These are phyloP conservation scores for Penicillium sp. DNA, from an alignment of 2,329 filamentous ascomycete genomes.

Conservation along the genomic window DNA sequence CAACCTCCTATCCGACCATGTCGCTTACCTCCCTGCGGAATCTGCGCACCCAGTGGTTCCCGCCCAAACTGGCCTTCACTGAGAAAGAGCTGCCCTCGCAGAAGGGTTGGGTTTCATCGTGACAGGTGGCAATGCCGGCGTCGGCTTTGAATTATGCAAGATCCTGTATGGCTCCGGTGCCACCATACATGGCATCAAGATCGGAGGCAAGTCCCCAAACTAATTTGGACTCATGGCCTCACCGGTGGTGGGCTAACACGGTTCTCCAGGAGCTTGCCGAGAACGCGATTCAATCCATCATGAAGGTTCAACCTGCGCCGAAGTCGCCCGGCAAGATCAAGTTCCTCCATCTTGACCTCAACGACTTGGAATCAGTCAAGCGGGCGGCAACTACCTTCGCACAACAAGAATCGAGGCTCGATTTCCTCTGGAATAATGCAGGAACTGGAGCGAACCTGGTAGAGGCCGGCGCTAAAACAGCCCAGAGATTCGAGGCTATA, in stretches of 20 bases:
- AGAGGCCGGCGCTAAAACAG: conserved; percentile 26
- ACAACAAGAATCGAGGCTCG: conserved; percentile 29
- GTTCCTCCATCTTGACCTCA: conserved; percentile 43
- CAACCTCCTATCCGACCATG: background rate
- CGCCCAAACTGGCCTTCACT: background rate
- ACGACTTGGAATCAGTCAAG: conserved; percentile 13
- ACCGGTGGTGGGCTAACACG: background rate
- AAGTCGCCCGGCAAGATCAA: background rate
- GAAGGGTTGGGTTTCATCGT: conserved; percentile 4
- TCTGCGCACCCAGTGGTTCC: background rate
- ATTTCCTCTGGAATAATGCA: conserved; percentile 38
- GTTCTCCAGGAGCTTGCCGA: conserved; percentile 35
- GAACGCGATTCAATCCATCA: conserved; percentile 41
- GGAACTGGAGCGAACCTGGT: conserved; percentile 27
- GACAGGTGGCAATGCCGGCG: conserved; percentile 5
- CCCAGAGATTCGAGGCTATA: conserved; percentile 31
- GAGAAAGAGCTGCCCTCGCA: conserved; percentile 3
- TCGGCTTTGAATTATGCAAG: conserved; percentile 11
- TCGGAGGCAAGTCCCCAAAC: conserved; percentile 14
- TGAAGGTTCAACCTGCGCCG: conserved; percentile 11
- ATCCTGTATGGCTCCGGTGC: conserved; percentile 49
- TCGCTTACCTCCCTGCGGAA: background rate
- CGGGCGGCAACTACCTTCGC: conserved; percentile 29
- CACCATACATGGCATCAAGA: conserved; percentile 48
- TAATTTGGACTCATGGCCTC: background rate